A percentile compares a stretch with the other conserved stretches of the same genome.
Evolutionary conservation across 257 asterid genomes (phyloP).

Genomic region (Solanum pinnatisectum): DNA sequence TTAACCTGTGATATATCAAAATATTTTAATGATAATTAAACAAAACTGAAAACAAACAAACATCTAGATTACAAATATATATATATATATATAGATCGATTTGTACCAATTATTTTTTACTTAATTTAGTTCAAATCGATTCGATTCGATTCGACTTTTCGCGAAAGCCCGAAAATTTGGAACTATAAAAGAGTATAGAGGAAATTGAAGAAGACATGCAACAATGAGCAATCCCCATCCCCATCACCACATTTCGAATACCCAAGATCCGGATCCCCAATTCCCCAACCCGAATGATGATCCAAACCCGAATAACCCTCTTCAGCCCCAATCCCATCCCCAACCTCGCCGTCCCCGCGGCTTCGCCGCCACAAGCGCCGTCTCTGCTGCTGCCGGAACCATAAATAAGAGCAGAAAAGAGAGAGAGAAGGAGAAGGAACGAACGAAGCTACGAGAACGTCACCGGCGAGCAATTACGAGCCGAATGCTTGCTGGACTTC

Average conservation of each 20-base stretch:
- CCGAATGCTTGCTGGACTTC: constrained; percentile 68
- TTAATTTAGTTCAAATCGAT: no score
- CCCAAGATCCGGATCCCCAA: constrained; percentile 19
- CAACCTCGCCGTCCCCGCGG: constrained; percentile 66
- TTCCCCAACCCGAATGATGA: constrained; percentile 17
- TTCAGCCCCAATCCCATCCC: not conserved
- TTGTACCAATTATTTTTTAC: no score
- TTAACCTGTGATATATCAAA: no score
- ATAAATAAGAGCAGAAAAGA: constrained; percentile 32
- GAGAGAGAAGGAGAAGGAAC: constrained; percentile 68
- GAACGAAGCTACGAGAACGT: constrained; percentile 68
- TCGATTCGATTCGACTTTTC: not conserved
- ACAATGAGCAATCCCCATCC: not conserved
- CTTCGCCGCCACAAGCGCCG: constrained; percentile 47
- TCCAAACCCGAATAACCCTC: constrained; percentile 9
- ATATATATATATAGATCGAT: no score
- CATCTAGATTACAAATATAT: no score
- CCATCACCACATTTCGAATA: not conserved
- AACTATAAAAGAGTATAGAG: not conserved
- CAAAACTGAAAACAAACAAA: no score
- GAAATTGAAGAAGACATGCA: not conserved
- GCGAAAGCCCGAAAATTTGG: not conserved
- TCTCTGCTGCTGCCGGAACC: not conserved
- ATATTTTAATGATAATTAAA: no score
- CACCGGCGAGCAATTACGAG: constrained; percentile 75